Evolutionary conservation across 2,329 filamentous ascomycete species (phyloP), one percentile per base, ranked within the genome.

Genomic region (Penicillium sp.): DNA sequence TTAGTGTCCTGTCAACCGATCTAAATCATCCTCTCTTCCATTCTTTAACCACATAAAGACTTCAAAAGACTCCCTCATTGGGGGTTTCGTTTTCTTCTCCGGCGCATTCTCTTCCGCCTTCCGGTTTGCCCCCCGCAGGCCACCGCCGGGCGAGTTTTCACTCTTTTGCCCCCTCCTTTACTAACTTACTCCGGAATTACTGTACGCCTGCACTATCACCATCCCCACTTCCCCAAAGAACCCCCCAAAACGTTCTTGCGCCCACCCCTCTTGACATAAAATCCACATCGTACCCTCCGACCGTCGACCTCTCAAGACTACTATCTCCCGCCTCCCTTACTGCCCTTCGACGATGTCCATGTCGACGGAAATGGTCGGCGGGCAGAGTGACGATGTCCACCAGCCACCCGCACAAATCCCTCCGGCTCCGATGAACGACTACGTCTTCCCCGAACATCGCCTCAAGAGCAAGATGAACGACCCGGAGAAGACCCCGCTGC

Each of bases 391-490:
- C 41, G 63, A 73, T 60, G 66, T 70, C 55, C 70, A 70, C 50
- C 66, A 66, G 47, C 39, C 62, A 40, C 62, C 64, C 11, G 55
- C 63, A 49, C 54, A 62, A 40, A 56, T 70, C n/a, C 59, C 70
- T 40, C 58, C 70, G n/a, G 61, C 72, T 13, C 62, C 67, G 14
- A 74, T 76, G 61, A 73, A 76, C 43, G 73, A 76, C 56, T 82
- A 82, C 66, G 64, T 67, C 37, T 81, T 82, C 56, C 79, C 80
- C 2, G 73, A 77, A 52, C 64, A 73, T 43, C 77, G 79, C 55
- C 66, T 82, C 57, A 80, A 78, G 71, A 75, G 70, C 59, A 75
- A 73, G 60, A 79, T 82, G 77, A 70, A 75, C 16, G 77, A 82
- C 58, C 74, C 79, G 6, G 77, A 76, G 58, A 80, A 79, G 69